Evolutionary conservation across 441 rosid genomes (phyloP), one percentile per base, ranked within the genome.

Genomic region (Croton laevigatus): DNA sequence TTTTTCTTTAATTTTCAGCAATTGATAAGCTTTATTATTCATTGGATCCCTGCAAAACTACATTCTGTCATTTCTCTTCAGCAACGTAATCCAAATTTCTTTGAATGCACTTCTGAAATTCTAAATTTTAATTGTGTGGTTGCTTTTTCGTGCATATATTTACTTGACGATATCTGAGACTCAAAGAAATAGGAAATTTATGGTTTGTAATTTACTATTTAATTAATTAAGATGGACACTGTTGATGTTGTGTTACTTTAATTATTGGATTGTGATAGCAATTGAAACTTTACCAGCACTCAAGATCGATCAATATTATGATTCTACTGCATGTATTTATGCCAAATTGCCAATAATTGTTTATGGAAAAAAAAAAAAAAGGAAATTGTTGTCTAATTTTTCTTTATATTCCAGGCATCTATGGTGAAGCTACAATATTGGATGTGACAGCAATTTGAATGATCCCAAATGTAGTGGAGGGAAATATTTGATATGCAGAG

Each of bases 351-450:
- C 32, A 27, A 27, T 27, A 27, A 19, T 19, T 6, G 23, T 63
- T n/a, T 66, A 23, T 23, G 10, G 34, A 49, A 42, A 70, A 59
- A 34, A 34, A 11, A 51, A 49, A 42, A 70, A 59, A 34, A 34
- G n/a, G 59, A 59, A 59, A 19, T n/a, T 59, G 59, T 9, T 16
- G 36, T 32, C 53, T 66, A 23, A 73, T 38, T 6, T 63, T 63
- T 62, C 8, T 14, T 73, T 55, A 55, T 23, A 59, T 72, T 72
- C 55, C 80, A 82, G 83, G 81, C 55, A 75, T 79, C 55, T 82
- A 48, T 70, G 76, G 57, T 72, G 75, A 72, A 54, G 44, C 66
- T 65, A 54, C 13, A 20, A 5, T 4, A 20, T 70, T 16, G n/a
- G 14, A 36, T 46, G 57, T 19, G 37, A 54, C 69, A 8, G 7